A percentile compares a stretch with the other conserved stretches of the same genome.
Conservation (phyloP, 176 grass and related monocot genomes). For the Oryza nivara region DNA sequence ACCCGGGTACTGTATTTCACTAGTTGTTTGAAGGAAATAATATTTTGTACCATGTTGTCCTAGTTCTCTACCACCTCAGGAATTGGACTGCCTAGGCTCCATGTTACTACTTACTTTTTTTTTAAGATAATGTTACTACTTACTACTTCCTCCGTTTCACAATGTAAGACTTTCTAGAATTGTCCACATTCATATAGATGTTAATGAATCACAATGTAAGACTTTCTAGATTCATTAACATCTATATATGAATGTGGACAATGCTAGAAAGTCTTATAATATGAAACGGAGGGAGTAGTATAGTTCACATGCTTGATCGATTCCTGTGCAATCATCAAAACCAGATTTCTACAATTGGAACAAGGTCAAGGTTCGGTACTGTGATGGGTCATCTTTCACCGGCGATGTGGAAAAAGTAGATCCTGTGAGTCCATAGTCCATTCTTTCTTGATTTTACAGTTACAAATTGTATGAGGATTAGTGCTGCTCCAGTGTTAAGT, state of each 20-base stretch:
- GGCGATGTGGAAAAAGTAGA: conserved; percentile 68
- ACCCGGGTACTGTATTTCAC: conserved; percentile 60
- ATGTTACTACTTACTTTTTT: not conserved
- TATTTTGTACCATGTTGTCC: not conserved
- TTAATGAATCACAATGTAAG: too few relatives aligned
- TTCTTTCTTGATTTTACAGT: not conserved
- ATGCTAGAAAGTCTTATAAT: too few relatives aligned
- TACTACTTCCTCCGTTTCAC: too few relatives aligned
- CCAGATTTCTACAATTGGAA: conserved; percentile 97
- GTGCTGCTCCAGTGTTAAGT: not conserved
- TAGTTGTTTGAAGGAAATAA: not conserved
- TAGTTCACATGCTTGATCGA: conserved; percentile 12
- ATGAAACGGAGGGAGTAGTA: too few relatives aligned
- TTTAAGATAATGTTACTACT: too few relatives aligned
- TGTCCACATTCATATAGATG: too few relatives aligned
- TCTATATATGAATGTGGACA: too few relatives aligned
- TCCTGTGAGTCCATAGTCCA: conserved; percentile 57
- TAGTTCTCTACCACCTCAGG: conserved; percentile 6
- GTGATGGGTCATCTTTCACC: conserved; percentile 87
- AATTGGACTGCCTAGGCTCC: not conserved
- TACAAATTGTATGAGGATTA: not conserved
- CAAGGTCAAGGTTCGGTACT: conserved; percentile 84
- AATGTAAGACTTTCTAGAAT: too few relatives aligned
- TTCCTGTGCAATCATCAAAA: conserved; percentile 38
- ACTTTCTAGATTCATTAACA: too few relatives aligned